These are phyloP conservation scores for Cokeromyces recurvatus DNA, from an alignment of 371 early-diverging fungal species.

Conservation along the genomic window DNA sequence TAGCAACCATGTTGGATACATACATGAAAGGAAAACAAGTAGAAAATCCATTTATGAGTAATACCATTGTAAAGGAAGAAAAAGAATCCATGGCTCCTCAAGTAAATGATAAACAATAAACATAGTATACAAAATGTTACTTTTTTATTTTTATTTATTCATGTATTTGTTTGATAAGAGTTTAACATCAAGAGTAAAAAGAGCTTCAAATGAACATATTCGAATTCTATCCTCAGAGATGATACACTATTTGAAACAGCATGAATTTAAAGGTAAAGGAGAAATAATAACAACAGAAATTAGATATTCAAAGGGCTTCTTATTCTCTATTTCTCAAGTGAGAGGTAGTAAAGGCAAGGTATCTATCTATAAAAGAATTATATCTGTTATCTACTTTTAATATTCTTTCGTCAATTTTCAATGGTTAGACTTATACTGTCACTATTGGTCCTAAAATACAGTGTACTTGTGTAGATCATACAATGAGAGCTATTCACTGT, in stretches of 20 bases:
- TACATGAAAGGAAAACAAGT: neutral
- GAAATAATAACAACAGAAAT: too few species aligned
- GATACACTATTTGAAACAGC: slow-evolving; percentile 1
- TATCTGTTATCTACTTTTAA: too few species aligned
- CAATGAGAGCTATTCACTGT: slow-evolving; percentile 7
- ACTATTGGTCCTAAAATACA: slow-evolving; percentile 10
- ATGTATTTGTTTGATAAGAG: too few species aligned
- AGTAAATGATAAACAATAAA: too few species aligned
- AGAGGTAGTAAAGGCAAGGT: slow-evolving; percentile 19
- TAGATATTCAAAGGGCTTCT: too few species aligned
- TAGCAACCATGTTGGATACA: neutral
- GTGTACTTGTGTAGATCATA: slow-evolving; percentile 14
- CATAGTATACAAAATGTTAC: too few species aligned
- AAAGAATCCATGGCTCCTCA: too few species aligned
- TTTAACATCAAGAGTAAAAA: too few species aligned
- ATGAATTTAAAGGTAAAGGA: slow-evolving; percentile 15
- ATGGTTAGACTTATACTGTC: slow-evolving; percentile 1
- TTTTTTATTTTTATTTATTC: too few species aligned
- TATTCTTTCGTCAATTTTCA: too few species aligned
- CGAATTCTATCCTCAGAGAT: slow-evolving; percentile 4
- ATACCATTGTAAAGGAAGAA: too few species aligned
- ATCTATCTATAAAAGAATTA: neutral
- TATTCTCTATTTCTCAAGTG: neutral
- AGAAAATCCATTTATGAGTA: too few species aligned
- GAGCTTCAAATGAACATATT: slow-evolving; percentile 5